phyloP scores from a whole-genome alignment of 1,139 yeast species.

The Taphrina confusa region DNA sequence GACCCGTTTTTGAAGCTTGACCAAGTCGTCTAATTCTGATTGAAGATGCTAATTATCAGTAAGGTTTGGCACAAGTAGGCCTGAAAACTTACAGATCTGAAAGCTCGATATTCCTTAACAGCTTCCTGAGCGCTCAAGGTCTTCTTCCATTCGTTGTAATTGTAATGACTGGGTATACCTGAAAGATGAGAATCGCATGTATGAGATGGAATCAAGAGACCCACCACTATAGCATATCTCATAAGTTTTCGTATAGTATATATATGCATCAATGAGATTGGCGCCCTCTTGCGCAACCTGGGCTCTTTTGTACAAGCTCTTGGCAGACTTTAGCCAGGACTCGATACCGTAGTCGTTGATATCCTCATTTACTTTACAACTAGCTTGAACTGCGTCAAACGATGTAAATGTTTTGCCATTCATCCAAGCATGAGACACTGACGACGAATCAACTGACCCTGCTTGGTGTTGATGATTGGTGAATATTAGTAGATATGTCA shows the following conservation, averaged over 20 bases:
- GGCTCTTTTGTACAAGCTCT: conserved; percentile 25
- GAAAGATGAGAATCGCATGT: not conserved
- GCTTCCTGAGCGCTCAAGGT: not conserved
- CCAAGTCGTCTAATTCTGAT: not conserved
- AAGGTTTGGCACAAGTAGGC: not conserved
- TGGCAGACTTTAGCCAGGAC: conserved; percentile 29
- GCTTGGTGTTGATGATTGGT: not conserved
- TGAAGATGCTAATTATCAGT: conserved; percentile 14
- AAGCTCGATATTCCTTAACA: not conserved
- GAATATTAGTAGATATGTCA: too few relatives aligned
- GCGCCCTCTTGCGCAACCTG: conserved; percentile 19
- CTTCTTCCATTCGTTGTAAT: conserved; percentile 17
- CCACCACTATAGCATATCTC: conserved; percentile 21
- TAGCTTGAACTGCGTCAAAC: conserved; percentile 21
- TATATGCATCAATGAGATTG: conserved; percentile 24
- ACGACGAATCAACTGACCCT: too few relatives aligned
- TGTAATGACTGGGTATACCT: conserved; percentile 15
- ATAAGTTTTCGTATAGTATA: conserved; percentile 22
- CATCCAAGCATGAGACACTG: conserved; percentile 20
- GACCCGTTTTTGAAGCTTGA: not conserved
- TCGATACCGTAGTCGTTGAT: conserved; percentile 15
- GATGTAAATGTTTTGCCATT: conserved; percentile 9
- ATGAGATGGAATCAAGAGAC: not conserved
- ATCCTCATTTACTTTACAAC: conserved; percentile 16
- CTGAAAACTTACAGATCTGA: conserved; percentile 2